Conservation (phyloP, 257 asterid species). For the Nicotiana undulata region DNA sequence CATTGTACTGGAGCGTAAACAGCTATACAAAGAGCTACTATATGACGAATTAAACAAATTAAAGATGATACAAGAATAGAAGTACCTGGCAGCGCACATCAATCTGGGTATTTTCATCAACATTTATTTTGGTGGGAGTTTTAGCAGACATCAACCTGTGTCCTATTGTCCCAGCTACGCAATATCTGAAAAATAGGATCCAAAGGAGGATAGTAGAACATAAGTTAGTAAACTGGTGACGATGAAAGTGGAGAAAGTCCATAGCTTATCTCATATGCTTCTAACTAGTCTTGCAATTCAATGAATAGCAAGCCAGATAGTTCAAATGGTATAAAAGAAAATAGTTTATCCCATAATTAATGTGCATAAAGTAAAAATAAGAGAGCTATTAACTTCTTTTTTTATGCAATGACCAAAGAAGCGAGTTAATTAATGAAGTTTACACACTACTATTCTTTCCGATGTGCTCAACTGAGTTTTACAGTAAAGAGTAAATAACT, state of each 20-base stretch:
- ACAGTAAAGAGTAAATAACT: neutral
- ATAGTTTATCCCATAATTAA: neutral
- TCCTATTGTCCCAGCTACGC: slow-evolving; percentile 84
- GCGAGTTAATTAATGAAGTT: neutral
- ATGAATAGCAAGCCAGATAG: slow-evolving; percentile 1
- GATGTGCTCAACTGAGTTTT: neutral
- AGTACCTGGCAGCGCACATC: slow-evolving; percentile 92
- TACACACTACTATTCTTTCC: neutral
- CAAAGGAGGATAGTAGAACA: slow-evolving; percentile 8
- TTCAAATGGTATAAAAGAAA: neutral
- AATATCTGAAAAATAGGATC: slow-evolving; percentile 38
- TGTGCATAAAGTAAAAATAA: neutral
- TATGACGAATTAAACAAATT: neutral
- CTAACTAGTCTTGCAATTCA: neutral
- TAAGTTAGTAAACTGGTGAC: neutral
- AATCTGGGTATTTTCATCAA: slow-evolving; percentile 52
- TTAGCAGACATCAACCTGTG: slow-evolving; percentile 69
- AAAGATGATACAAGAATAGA: neutral
- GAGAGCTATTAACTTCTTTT: neutral
- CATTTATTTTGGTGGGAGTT: slow-evolving; percentile 46
- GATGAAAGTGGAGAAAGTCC: neutral
- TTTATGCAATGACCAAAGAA: neutral
- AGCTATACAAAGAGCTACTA: neutral
- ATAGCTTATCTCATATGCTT: neutral
- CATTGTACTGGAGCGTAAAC: neutral